Base-by-base conservation (phyloP, 2,329 filamentous ascomycete genomes). In the Talaromyces sp. region DNA sequence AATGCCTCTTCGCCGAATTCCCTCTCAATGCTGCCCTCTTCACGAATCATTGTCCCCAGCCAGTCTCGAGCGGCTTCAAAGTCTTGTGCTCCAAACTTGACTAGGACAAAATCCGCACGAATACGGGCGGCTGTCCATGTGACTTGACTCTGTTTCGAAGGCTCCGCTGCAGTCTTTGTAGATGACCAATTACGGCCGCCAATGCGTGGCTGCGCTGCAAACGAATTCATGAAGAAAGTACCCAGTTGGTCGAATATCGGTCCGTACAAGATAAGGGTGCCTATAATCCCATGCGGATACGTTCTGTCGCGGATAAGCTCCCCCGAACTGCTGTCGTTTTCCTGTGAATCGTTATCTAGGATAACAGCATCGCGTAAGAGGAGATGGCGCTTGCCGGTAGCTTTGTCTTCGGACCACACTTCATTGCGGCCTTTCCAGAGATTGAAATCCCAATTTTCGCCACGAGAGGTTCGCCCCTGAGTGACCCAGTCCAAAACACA, bases 401-500 rank as follows among this genome's bases (percentile, higher is more conserved):
- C 77, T 8, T 70, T 68, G 26, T 74, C 70, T 21, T 69, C 64
- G 1, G 67, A 67, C 62, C 71, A 68, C n/a, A 97, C 83, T 76
- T 99, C 94, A 70, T 97, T 97, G 65, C 89, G 83, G 10, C 91
- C 92, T 61, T 81, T 85, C 86, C 94, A 97, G 63, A 82, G 83
- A 60, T 83, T 79, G 62, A 97, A 87, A 66, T 87, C 88, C 94
- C 94, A 99, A 64, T 91, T 83, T 76, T 99, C 94, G 26, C 92
- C 92, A 53, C 90, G 85, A 4, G 94, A 92, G 4, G 82, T 85
- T 19, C 94, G 85, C 8, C 94, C 94, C 69, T 93, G 90, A 2
- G 88, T 95, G 7, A 97, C 92, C 94, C 94, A 99, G 74, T 99
- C 94, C 52, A 96, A 79, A 2, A 96, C 82, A 70, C 92, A 95